Evolutionary conservation across 768 basidiomycete genomes (phyloP), one percentile per base, ranked within the genome.

Genomic region (Boletus fagicola): DNA sequence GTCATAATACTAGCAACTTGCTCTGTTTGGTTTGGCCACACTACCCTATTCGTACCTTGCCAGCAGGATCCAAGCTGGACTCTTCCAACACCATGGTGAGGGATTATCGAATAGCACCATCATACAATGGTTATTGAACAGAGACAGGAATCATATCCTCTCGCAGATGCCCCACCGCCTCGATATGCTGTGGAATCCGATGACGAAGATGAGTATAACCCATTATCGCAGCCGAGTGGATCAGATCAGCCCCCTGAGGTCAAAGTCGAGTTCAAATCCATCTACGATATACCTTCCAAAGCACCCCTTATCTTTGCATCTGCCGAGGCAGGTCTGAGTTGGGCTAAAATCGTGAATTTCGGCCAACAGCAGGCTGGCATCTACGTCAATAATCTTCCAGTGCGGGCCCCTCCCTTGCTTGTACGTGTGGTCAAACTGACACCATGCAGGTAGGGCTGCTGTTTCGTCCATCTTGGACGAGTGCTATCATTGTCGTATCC

Each of bases 101-200:
- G 18, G n/a, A 38, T 31, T 3, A 20, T 47, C 5, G 40, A 8
- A 7, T 42, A 2, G 1, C 15, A 49, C 12, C n/a, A 16, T 28
- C 24, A 44, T 28, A 26, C 6, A 44, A 24, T 49, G n/a, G 20
- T 16, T 18, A 51, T 47, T 58, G 30, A 64, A n/a, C n/a, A 24
- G 22, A 36, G 20, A 31, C 24, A 82, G 83, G 79, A 85, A 58
- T 57, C 76, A 26, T 79, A 86, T 65, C 83, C 84, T 1, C 75
- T 86, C 20, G 78, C 77, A 56, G 85, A 86, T 63, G 74, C 74
- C 49, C 72, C 74, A 4, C 83, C 86, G 2, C 83, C 86, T 36
- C 79, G 86, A 53, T 77, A 87, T 58, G 80, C 80, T 38, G 71
- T 86, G 49, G 86, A 87, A 63, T 86, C 84, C 5, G 86, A 87